A percentile compares a stretch with the other conserved stretches of the same genome.
Evolutionary conservation across 495 filamentous ascomycete genomes (phyloP).

Genomic region (Pyrenula massariospora): DNA sequence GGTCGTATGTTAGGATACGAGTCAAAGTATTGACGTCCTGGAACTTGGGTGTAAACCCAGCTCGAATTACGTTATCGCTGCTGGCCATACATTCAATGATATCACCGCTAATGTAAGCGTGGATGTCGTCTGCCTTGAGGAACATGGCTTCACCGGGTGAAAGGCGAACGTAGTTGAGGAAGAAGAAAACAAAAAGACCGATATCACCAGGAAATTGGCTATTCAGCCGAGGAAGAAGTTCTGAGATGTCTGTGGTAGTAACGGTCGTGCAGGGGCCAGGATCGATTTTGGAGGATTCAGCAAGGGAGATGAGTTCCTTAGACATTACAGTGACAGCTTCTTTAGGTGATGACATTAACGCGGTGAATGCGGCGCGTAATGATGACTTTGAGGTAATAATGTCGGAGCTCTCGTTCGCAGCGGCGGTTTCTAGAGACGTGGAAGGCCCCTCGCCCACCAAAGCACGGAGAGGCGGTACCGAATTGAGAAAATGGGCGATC

Average conservation of each 20-base stretch:
- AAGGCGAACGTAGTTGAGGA: conserved; percentile 72
- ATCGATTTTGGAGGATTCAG: conserved; percentile 30
- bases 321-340: conserved; percentile 51
- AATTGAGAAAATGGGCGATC: conserved; percentile 73
- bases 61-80: conserved; percentile 94
- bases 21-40: conserved; percentile 91
- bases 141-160: conserved; percentile 90
- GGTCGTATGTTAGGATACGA: conserved; percentile 84
- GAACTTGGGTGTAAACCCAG: conserved; percentile 95
- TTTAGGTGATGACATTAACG: conserved; percentile 66
- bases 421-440: conserved; percentile 13
- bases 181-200: conserved; percentile 68
- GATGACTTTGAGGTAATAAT: conserved; percentile 73
- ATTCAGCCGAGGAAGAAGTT: conserved; percentile 65
- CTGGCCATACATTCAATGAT: conserved; percentile 99
- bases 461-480: conserved; percentile 58
- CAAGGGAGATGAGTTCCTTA: conserved; percentile 55
- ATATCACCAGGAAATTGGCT: conserved; percentile 66
- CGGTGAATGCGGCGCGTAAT: conserved; percentile 58
- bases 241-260: conserved; percentile 51
- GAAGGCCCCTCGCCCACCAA: conserved; percentile 52
- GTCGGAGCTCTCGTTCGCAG: conserved; percentile 55
- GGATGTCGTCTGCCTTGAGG: conserved; percentile 89
- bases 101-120: conserved; percentile 90
- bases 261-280: conserved; percentile 22